Evolutionary conservation across 495 filamentous ascomycete species (phyloP), one percentile per base, ranked within the genome.

Genomic region (Neurospora discreta): DNA sequence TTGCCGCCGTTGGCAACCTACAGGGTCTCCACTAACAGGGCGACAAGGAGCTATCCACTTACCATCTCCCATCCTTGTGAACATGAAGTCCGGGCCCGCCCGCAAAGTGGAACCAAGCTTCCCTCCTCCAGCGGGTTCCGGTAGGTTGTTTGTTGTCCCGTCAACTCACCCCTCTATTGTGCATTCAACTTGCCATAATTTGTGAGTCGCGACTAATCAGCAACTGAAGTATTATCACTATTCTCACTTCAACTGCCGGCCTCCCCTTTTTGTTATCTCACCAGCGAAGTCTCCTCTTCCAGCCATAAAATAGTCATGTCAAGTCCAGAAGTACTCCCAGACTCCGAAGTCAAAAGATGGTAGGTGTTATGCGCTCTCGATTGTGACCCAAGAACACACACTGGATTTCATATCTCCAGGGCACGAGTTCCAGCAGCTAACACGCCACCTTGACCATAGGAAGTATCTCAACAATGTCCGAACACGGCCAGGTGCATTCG

Each of bases 401-500:
- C 26, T 36, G 26, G 52, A 65, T 65, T 33, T 30, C 18, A 33
- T 16, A 36, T 69, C 40, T 44, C 33, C 1, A 42, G 30, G 20
- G 26, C 39, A 68, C 42, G 5, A 8, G 3, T 18, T 3, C 20
- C 33, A 39, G 23, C 11, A 18, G 26, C 39, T 65, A 9, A 44
- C 38, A 8, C 15, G 15, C 6, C 16, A 20, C 7, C 30, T 68
- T 72, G 23, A 72, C 26, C 33, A 30, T 26, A 79, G 93, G 94
- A 89, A 87, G 81, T 89, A 95, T 78, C 88, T 98, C 52, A 88
- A 97, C 76, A 89, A 86, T 44, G 88, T 97, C 70, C 85, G 97
- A 20, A 89, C 82, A 70, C 90, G 90, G 16, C 82, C 85, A 13
- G 95, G 96, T 3, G 92, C 95, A 10, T 94, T 90, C 79, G 92